Base-by-base conservation (phyloP, 371 early-diverging fungal species). In the Gilbertella persicaria region DNA sequence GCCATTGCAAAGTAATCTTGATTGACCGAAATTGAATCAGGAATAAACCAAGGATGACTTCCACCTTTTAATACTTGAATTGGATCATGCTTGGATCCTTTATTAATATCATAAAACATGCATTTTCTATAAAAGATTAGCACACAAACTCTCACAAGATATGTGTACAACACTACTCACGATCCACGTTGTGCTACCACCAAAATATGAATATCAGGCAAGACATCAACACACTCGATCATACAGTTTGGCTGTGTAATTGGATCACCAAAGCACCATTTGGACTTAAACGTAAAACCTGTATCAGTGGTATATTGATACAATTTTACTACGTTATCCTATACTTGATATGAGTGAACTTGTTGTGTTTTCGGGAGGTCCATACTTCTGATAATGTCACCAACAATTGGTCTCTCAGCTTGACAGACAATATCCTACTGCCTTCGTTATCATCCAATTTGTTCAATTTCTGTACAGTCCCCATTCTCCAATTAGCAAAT, bases 1-100 rank as follows among this genome's bases (percentile, higher is more conserved):
- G 67, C 56, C 1, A 76, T 53, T 16, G 67, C 77, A 67, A 76
- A 73, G 44, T 73, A 72, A 41, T 76, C 69, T 39, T 64, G 66
- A 35, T 56, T 60, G 19, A 76, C 51, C 5, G 73, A 59, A 20
- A 76, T 66, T 3, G 69, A 68, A 44, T 76, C 77, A 28, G 77
- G 77, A 3, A 71, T 55, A 52, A 71, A 76, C 60, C 68, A 70
- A 20, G 67, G 59, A 45, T 71, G 71, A 33, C 61, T 65, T 5
- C 77, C 77, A 26, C 73, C 71, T 45, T 73, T 76, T 17, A 76
- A 49, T 2, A 73, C 64, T 57, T 76, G 77, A 30, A 76, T 76
- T 1, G 77, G 77, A n/a, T 73, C 73, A 6, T 57, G 58, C 14
- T 62, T 54, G 29, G 58, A 24, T 21, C 65, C 65, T 28, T 67